Conservation (phyloP, 140 eudicot species). For the Senecio squalidus region DNA sequence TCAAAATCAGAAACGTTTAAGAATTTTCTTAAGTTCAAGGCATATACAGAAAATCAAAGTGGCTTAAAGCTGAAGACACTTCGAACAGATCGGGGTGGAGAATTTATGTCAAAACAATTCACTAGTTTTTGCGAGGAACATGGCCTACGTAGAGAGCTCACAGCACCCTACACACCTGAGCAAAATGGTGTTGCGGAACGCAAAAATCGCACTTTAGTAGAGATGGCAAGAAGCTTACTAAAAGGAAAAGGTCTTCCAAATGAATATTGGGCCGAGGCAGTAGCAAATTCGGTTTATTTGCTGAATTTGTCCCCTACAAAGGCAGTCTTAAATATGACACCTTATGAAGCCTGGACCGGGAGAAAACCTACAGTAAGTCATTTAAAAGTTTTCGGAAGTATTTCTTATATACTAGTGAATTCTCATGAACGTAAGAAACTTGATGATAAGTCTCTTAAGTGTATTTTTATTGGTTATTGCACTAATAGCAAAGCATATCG, state of each 20-base stretch:
- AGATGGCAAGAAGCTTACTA: neutral
- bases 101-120: neutral
- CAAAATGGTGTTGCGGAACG: constrained; percentile 5
- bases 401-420: constrained; percentile 3
- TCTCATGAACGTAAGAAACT: neutral
- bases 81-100: neutral
- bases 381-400: neutral
- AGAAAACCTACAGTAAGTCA: neutral
- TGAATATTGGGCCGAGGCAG: constrained; percentile 1
- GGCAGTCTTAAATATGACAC: neutral
- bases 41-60: neutral
- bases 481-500: neutral
- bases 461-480: neutral
- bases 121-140: neutral
- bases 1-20: neutral
- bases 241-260: neutral
- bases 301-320: neutral
- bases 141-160: neutral
- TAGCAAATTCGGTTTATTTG: neutral
- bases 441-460: neutral
- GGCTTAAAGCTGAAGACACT: neutral
- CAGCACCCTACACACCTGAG: neutral
- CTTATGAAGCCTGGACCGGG: neutral
- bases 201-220: neutral
- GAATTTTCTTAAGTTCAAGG: neutral